phyloP scores from a whole-genome alignment of 768 basidiomycete genomes.

The Boletus rufocinnamomeus region DNA sequence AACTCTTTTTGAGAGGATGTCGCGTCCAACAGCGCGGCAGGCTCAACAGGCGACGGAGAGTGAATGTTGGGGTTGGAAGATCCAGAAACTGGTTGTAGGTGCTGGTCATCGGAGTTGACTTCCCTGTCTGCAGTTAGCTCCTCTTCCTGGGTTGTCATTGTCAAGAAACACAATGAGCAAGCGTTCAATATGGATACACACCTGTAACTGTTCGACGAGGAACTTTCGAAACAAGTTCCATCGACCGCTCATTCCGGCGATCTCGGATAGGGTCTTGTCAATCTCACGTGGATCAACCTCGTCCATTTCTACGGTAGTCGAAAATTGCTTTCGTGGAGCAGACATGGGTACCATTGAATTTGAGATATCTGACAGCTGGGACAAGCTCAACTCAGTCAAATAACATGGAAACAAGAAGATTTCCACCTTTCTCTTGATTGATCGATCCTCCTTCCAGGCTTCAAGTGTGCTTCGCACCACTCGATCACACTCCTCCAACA shows the following conservation, averaged over 20 bases:
- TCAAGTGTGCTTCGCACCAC: constrained; percentile 74
- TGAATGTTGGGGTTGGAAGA: background rate
- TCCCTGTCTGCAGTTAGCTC: constrained; percentile 9
- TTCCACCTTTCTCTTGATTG: constrained; percentile 74
- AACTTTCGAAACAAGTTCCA: constrained; percentile 94
- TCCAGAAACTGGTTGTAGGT: background rate
- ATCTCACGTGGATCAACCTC: constrained; percentile 86
- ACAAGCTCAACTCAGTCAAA: constrained; percentile 2
- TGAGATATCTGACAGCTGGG: constrained; percentile 50
- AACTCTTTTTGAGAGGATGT: constrained; percentile 62
- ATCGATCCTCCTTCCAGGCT: constrained; percentile 91
- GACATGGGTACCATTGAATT: constrained; percentile 41
- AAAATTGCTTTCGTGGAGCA: constrained; percentile 34
- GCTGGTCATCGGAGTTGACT: constrained; percentile 5
- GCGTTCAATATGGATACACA: constrained; percentile 29
- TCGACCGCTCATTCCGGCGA: constrained; percentile 85
- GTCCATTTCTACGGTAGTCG: constrained; percentile 44
- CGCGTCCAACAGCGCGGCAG: constrained; percentile 40
- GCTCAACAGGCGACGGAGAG: constrained; percentile 1
- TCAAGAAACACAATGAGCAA: background rate
- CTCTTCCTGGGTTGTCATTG: constrained; percentile 19
- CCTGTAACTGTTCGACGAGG: constrained; percentile 71
- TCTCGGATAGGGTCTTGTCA: constrained; percentile 86
- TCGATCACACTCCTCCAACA: constrained; percentile 85
- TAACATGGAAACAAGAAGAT: background rate